A percentile compares a stretch with the other conserved stretches of the same genome.
Conservation (phyloP, 2,329 filamentous ascomycete genomes). For the Knufia petricola region DNA sequence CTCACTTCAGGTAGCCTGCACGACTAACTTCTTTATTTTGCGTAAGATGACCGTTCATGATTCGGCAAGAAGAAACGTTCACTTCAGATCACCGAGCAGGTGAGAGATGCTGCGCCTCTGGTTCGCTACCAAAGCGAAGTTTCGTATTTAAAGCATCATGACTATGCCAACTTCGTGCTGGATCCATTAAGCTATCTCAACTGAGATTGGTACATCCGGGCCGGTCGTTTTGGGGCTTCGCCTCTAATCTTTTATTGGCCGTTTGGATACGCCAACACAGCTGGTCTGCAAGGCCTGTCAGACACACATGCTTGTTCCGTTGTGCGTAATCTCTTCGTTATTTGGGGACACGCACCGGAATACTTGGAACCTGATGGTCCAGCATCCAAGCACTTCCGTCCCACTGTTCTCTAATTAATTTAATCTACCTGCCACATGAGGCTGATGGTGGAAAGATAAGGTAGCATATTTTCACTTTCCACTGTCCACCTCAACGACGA, state of each 20-base stretch:
- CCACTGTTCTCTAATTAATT: not conserved
- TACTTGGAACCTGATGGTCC: not conserved
- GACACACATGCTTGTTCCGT: not conserved
- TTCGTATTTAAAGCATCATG: slow-evolving; percentile 5
- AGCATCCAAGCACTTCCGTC: not conserved
- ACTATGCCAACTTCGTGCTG: not conserved
- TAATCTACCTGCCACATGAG: not conserved
- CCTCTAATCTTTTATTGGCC: not conserved
- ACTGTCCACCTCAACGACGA: slow-evolving; percentile 2
- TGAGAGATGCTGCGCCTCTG: not conserved
- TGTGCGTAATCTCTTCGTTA: not conserved
- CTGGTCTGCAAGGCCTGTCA: not conserved
- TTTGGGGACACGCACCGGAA: not conserved
- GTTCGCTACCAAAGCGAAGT: not conserved
- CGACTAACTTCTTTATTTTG: no score
- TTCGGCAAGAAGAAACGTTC: not conserved
- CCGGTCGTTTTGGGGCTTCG: not conserved
- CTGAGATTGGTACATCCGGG: not conserved
- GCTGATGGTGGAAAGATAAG: slow-evolving; percentile 2
- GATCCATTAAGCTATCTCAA: not conserved
- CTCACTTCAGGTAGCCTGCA: no score
- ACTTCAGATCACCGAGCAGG: slow-evolving; percentile 1
- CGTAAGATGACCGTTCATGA: not conserved
- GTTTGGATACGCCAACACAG: not conserved
- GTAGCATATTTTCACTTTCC: not conserved